These are phyloP conservation scores for Hypoxylon sp. DNA, from an alignment of 2,329 filamentous ascomycete species.

Conservation along the genomic window DNA sequence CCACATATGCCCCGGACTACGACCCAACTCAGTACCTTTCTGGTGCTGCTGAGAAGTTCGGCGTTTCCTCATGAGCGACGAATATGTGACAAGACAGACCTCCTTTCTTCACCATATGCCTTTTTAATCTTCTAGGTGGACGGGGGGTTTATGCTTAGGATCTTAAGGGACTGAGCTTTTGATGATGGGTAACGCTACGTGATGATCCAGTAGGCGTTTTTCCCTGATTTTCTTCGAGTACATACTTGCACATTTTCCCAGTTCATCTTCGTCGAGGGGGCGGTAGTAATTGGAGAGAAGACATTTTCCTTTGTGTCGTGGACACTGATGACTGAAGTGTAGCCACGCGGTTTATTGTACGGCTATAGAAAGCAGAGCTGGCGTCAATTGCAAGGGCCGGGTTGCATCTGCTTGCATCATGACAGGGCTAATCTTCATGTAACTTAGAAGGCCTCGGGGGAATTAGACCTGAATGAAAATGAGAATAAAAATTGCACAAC, in stretches of 20 bases:
- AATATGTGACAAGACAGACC: constrained; percentile 31
- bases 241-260: constrained; percentile 48
- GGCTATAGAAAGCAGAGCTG: constrained; percentile 45
- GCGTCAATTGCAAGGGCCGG: constrained; percentile 45
- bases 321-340: constrained; percentile 36
- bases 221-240: constrained; percentile 48
- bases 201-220: constrained; percentile 39
- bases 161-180: constrained; percentile 19
- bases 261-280: constrained; percentile 36
- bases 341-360: constrained; percentile 38
- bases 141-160: constrained; percentile 26
- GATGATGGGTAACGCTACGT: constrained; percentile 41
- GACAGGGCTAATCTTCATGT: constrained; percentile 47
- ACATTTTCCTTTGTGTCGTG: constrained; percentile 39
- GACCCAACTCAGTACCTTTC: constrained; percentile 65
- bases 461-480: constrained; percentile 48
- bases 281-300: constrained; percentile 40
- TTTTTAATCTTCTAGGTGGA: constrained; percentile 48
- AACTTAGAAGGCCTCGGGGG: constrained; percentile 43
- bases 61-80: constrained; percentile 52
- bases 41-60: constrained; percentile 66
- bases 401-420: constrained; percentile 44
- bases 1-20: constrained; percentile 70
- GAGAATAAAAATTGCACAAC: constrained; percentile 31
- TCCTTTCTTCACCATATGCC: constrained; percentile 42